These are phyloP conservation scores for Ilyonectria robusta DNA, from an alignment of 2,329 filamentous ascomycete species.

Conservation along the genomic window DNA sequence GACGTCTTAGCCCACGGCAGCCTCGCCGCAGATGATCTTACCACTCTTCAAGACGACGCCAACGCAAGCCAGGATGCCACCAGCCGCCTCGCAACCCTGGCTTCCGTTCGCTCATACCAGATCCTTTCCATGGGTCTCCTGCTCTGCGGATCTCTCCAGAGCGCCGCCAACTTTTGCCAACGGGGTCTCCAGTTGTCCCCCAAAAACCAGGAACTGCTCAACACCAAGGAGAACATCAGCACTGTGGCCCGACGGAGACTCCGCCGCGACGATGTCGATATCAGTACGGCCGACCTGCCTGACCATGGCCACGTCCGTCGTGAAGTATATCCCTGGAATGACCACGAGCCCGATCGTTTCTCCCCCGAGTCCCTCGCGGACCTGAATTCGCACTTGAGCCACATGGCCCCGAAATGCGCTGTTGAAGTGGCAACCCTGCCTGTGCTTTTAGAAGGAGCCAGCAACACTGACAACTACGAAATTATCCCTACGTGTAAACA, in stretches of 20 bases:
- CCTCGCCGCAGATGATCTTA: slow-evolving; percentile 54
- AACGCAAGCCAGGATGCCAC: slow-evolving; percentile 53
- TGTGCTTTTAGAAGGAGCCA: slow-evolving; percentile 72
- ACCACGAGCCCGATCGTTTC: slow-evolving; percentile 78
- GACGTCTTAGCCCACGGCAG: slow-evolving; percentile 63
- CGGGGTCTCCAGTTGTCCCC: slow-evolving; percentile 71
- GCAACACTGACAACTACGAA: slow-evolving; percentile 63
- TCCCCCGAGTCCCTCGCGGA: slow-evolving; percentile 77
- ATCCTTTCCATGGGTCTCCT: slow-evolving; percentile 71
- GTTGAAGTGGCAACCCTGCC: slow-evolving; percentile 84
- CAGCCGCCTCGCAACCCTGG: slow-evolving; percentile 61
- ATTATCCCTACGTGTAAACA: slow-evolving; percentile 76
- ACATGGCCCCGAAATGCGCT: slow-evolving; percentile 85
- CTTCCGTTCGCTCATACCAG: slow-evolving; percentile 72
- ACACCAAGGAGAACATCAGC: slow-evolving; percentile 68
- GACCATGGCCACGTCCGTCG: slow-evolving; percentile 79
- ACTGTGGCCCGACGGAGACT: slow-evolving; percentile 65
- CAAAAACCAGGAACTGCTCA: slow-evolving; percentile 67
- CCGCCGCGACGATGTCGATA: slow-evolving; percentile 61
- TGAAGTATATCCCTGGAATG: slow-evolving; percentile 80
- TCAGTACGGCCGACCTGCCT: slow-evolving; percentile 68
- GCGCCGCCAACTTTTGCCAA: slow-evolving; percentile 75
- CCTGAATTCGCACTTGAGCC: slow-evolving; percentile 78
- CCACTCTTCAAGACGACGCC: slow-evolving; percentile 51
- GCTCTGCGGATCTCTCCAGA: slow-evolving; percentile 78